phyloP scores from a whole-genome alignment of 2,329 filamentous ascomycete genomes.

The Epichloe baconii region DNA sequence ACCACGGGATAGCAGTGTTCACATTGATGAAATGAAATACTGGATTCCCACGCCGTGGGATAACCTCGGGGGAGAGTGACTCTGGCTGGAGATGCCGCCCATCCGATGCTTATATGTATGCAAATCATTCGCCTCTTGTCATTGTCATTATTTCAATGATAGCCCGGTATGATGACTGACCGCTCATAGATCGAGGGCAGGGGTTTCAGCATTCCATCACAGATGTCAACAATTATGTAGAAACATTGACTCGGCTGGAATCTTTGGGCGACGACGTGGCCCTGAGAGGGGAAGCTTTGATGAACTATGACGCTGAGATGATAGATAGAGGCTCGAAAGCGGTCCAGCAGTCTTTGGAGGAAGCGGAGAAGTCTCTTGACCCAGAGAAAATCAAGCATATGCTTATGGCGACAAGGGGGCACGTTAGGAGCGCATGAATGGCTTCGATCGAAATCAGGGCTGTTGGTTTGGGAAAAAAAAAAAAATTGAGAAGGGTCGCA shows the following conservation, averaged over 20 bases:
- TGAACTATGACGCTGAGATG: conserved; percentile 20
- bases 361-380: conserved; percentile 19
- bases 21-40: conserved; percentile 24
- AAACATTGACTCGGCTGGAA: conserved; percentile 15
- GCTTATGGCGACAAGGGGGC: conserved; percentile 19
- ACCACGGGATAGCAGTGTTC: conserved; percentile 16
- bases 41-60: conserved; percentile 22
- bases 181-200: conserved; percentile 27
- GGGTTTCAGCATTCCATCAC: conserved; percentile 30
- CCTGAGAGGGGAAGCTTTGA: conserved; percentile 11
- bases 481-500: background rate
- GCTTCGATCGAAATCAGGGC: background rate
- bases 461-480: background rate
- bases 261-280: conserved; percentile 3
- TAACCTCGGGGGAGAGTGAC: conserved; percentile 20
- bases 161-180: background rate
- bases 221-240: conserved; percentile 25
- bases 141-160: background rate
- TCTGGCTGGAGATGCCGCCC: conserved; percentile 26
- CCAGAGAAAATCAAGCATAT: conserved; percentile 16
- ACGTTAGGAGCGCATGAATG: conserved; percentile 9
- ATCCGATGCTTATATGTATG: conserved; percentile 31
- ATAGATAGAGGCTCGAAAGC: conserved; percentile 20
- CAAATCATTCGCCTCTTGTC: background rate
- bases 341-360: conserved; percentile 20